A percentile compares a stretch with the other conserved stretches of the same genome.
phyloP scores from a whole-genome alignment of 139 green algal species.

The Asterochloris sp. region DNA sequence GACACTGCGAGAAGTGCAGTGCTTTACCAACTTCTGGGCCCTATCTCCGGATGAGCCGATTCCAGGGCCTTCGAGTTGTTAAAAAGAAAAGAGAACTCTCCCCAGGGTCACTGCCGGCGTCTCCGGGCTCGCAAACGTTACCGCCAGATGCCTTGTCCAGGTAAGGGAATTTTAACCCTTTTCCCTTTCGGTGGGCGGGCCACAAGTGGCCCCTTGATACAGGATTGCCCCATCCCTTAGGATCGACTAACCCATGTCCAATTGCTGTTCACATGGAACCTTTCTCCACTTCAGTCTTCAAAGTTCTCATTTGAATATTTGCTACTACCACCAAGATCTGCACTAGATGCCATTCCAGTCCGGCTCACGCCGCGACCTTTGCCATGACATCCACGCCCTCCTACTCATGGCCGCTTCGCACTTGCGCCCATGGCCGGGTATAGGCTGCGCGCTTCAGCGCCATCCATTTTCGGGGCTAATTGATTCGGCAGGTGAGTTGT shows the following conservation, averaged over 20 bases:
- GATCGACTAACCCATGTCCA: constrained; percentile 94
- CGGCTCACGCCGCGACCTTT: constrained; percentile 79
- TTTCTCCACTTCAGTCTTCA: constrained; percentile 91
- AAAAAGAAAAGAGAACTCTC: constrained; percentile 97
- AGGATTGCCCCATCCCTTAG: constrained; percentile 87
- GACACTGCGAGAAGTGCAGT: constrained; percentile 81
- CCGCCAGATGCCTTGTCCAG: constrained; percentile 78
- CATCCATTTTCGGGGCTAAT: constrained; percentile 97
- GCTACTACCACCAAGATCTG: constrained; percentile 95
- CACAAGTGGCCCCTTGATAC: constrained; percentile 79
- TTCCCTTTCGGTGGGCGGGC: constrained; percentile 86
- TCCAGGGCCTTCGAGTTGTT: constrained; percentile 83
- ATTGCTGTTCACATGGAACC: constrained; percentile 95
- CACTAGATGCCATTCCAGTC: constrained; percentile 82
- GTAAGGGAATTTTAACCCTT: constrained; percentile 94
- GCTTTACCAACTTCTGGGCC: constrained; percentile 83
- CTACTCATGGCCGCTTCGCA: constrained; percentile 88
- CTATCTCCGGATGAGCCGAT: constrained; percentile 88
- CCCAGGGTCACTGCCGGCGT: constrained; percentile 77
- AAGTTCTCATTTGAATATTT: constrained; percentile 95
- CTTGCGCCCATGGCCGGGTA: constrained; percentile 82
- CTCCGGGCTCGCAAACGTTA: constrained; percentile 80
- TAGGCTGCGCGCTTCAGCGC: constrained; percentile 88
- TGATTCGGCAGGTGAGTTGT: constrained; percentile 97
- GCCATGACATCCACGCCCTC: constrained; percentile 81